Evolutionary conservation across 2,329 filamentous ascomycete species (phyloP).

Genomic region (Simplicillium aogashimaense): DNA sequence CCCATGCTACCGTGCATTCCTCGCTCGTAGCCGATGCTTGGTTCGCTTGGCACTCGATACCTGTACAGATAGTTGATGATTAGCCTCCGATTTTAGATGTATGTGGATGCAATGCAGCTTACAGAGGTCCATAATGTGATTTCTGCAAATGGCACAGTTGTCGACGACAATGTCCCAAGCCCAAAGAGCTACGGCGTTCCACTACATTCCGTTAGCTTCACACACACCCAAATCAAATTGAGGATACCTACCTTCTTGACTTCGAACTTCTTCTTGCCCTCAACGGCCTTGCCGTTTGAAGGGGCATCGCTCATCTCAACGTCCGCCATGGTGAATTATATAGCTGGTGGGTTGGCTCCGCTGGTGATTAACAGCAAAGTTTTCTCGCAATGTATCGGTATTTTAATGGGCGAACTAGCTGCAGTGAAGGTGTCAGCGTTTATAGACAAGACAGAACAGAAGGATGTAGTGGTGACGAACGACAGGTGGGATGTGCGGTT

Average conservation of each 20-base stretch:
- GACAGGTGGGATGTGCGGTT: too few species aligned
- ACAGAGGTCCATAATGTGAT: conserved; percentile 99
- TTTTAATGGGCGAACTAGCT: too few species aligned
- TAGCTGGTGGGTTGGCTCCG: too few species aligned
- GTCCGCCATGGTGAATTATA: conserved; percentile 61
- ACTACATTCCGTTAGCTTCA: conserved; percentile 43
- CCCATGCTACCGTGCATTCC: conserved; percentile 98
- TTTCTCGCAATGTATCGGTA: too few species aligned
- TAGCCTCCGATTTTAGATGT: conserved; percentile 5
- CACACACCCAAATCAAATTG: neutral
- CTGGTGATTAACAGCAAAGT: too few species aligned
- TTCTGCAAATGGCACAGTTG: conserved; percentile 98
- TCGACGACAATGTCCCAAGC: conserved; percentile 99
- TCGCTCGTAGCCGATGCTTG: conserved; percentile 95
- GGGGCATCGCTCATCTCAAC: conserved; percentile 92
- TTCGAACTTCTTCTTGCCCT: conserved; percentile 91
- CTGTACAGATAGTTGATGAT: conserved; percentile 29
- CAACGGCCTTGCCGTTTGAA: conserved; percentile 38
- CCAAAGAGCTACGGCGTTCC: conserved; percentile 97
- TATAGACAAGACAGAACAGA: too few species aligned
- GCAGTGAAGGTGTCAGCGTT: too few species aligned
- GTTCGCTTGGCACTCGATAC: conserved; percentile 97
- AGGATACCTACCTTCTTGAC: conserved; percentile 76
- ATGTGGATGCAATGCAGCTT: conserved; percentile 21
- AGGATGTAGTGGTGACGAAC: too few species aligned